Conservation (phyloP, 805 yeast species). For the Barnettozyma vustinii region DNA sequence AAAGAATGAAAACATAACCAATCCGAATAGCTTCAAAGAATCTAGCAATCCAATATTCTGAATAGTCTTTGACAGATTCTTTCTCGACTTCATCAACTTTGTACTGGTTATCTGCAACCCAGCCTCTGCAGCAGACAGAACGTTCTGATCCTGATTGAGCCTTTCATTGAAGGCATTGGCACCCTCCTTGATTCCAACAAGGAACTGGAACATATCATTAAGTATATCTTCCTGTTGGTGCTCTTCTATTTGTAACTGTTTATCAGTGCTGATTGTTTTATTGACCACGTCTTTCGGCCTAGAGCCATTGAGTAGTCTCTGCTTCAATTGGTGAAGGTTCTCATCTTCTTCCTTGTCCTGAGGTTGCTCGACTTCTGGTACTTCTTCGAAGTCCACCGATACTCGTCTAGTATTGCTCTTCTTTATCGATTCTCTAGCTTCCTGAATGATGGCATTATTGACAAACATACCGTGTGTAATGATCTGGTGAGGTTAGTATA, state of each 20-base stretch:
- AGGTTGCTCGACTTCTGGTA: conserved; percentile 1
- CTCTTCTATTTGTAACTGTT: conserved; percentile 32
- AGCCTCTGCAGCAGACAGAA: conserved; percentile 36
- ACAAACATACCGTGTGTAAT: conserved; percentile 8
- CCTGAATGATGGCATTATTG: conserved; percentile 8
- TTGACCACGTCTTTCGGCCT: conserved; percentile 11
- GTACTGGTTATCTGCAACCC: conserved; percentile 35
- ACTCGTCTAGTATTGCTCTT: conserved; percentile 13
- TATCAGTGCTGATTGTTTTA: conserved; percentile 24
- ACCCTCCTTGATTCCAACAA: conserved; percentile 32
- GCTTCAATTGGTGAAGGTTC: conserved; percentile 28
- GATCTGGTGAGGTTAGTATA: background rate
- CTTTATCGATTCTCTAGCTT: conserved; percentile 6
- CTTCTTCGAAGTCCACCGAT: conserved; percentile 20
- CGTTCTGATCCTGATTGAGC: conserved; percentile 32
- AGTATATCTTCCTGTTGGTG: conserved; percentile 32
- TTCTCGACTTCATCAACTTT: conserved; percentile 28
- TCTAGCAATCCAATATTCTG: conserved; percentile 26
- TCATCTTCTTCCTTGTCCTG: conserved; percentile 21
- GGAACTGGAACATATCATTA: conserved; percentile 34
- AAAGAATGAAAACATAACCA: conserved; percentile 25
- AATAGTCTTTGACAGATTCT: conserved; percentile 25
- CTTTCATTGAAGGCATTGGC: conserved; percentile 37
- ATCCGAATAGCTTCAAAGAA: conserved; percentile 25
- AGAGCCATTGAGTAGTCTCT: conserved; percentile 25